Evolutionary conservation across 805 yeast genomes (phyloP), one percentile per base, ranked within the genome.

Genomic region (Ogataea ganodermae): DNA sequence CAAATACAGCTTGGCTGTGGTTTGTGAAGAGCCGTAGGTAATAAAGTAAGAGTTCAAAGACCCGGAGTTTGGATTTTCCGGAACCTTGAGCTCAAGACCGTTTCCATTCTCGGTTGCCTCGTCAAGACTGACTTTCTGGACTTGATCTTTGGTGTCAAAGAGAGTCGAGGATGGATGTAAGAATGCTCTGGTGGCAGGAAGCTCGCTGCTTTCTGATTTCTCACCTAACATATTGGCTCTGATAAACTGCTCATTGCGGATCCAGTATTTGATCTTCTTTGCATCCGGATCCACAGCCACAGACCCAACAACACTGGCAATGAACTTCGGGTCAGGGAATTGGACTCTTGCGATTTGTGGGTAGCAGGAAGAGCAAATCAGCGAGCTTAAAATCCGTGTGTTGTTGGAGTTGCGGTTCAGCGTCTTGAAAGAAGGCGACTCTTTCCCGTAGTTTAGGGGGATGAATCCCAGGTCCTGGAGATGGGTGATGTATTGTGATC

Each of bases 231-330:
- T 60, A 27, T 41, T 40, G 0, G 22, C 58, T 21, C 48, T 61
- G 52, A 70, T 63, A 49, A 73, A 81, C 42, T 73, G 75, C 43
- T 84, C 89, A 57, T 80, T 81, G 53, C 87, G 69, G 36, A 86
- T 75, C 86, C 90, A 90, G 43, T 82, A 80, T 60, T 83, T 85
- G 48, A 85, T 84, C 49, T 75, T 71, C 47, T 74, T 77, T 2
- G 91, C 86, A 59, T 91, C 97, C 0, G 90, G 87, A 57, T 91
- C 96, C n/a, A 81, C 74, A 45, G 87, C 91, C 36, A 92, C 76
- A 0, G 97, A 79, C 18, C 99, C 99, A 0, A 82, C 75, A 27
- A 83, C 70, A 1, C 89, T 80, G 30, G 82, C 77, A 36, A 81
- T 68, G 62, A 70, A 92, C 59, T 86, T 88, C 3, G 91, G 80